Evolutionary conservation across 1,139 yeast genomes (phyloP).

Genomic region (Geotrichum restrictum): DNA sequence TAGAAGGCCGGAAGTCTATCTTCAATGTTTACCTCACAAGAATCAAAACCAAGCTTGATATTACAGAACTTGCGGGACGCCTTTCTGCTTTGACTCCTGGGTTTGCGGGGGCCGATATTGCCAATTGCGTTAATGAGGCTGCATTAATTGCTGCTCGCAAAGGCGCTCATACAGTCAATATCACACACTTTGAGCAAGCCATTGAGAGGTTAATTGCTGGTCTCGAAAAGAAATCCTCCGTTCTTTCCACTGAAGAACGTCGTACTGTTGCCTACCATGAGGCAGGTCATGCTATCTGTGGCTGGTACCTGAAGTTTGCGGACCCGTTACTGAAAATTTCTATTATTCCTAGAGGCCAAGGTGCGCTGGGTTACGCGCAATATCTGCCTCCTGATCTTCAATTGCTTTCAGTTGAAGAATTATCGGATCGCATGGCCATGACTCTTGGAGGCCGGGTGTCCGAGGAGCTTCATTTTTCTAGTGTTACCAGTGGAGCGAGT

Average conservation of each 20-base stretch:
- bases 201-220: slow-evolving; percentile 97
- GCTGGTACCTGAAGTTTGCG: slow-evolving; percentile 87
- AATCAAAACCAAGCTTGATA: slow-evolving; percentile 52
- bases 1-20: slow-evolving; percentile 87
- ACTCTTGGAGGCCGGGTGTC: slow-evolving; percentile 95
- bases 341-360: slow-evolving; percentile 93
- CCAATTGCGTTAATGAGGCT: slow-evolving; percentile 94
- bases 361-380: slow-evolving; percentile 97
- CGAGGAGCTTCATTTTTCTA: slow-evolving; percentile 83
- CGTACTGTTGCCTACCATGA: slow-evolving; percentile 92
- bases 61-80: slow-evolving; percentile 67
- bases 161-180: slow-evolving; percentile 59
- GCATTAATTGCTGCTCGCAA: slow-evolving; percentile 93
- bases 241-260: slow-evolving; percentile 79
- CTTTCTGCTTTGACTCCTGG: slow-evolving; percentile 96
- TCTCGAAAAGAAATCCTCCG: slow-evolving; percentile 80
- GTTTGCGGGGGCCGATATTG: slow-evolving; percentile 96
- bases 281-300: slow-evolving; percentile 98
- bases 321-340: slow-evolving; percentile 93
- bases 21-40: slow-evolving; percentile 77
- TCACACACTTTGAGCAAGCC: slow-evolving; percentile 87
- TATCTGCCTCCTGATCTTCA: slow-evolving; percentile 92
- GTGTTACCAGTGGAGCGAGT: slow-evolving; percentile 92
- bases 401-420: slow-evolving; percentile 70
- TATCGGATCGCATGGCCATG: slow-evolving; percentile 87